phyloP scores from a whole-genome alignment of 495 filamentous ascomycete species.

The Neohortaea acidophila region DNA sequence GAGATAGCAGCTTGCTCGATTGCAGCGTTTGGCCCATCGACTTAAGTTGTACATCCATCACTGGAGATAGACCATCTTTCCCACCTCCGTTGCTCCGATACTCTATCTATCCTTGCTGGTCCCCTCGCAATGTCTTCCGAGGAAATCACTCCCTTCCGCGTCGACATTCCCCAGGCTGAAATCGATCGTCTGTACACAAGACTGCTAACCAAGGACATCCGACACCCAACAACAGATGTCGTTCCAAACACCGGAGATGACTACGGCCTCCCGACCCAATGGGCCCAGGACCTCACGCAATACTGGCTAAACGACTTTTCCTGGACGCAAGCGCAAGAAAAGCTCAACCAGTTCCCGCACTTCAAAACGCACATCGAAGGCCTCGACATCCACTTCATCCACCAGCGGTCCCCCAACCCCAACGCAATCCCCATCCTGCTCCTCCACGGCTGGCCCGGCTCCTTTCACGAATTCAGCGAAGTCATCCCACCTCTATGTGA shows the following conservation, averaged over 20 bases:
- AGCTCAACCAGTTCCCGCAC: slow-evolving; percentile 9
- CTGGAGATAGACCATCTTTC: no score
- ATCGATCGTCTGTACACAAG: slow-evolving; percentile 15
- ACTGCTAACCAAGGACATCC: slow-evolving; percentile 11
- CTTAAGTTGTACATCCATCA: no score
- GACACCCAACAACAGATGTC: slow-evolving; percentile 8
- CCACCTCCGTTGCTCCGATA: no score
- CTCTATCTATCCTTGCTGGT: no score
- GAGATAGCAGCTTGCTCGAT: no score
- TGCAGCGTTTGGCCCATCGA: no score
- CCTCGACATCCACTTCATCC: slow-evolving; percentile 21
- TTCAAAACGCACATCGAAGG: slow-evolving; percentile 9
- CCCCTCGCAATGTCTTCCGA: slow-evolving; percentile 3
- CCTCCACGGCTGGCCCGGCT: slow-evolving; percentile 30
- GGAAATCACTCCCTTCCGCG: slow-evolving; percentile 12
- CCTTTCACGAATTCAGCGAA: slow-evolving; percentile 25
- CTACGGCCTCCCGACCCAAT: slow-evolving; percentile 10
- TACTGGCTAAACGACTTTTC: slow-evolving; percentile 8
- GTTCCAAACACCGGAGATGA: slow-evolving; percentile 11
- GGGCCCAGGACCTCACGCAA: slow-evolving; percentile 4
- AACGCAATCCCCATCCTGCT: slow-evolving; percentile 27
- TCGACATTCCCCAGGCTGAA: slow-evolving; percentile 10
- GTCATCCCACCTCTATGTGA: slow-evolving; percentile 20
- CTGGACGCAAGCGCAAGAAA: slow-evolving; percentile 4
- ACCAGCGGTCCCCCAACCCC: slow-evolving; percentile 12